Evolutionary conservation across 352 stramenopile genomes (phyloP), one percentile per base, ranked within the genome.

Genomic region (Globisporangium abappressorium): DNA sequence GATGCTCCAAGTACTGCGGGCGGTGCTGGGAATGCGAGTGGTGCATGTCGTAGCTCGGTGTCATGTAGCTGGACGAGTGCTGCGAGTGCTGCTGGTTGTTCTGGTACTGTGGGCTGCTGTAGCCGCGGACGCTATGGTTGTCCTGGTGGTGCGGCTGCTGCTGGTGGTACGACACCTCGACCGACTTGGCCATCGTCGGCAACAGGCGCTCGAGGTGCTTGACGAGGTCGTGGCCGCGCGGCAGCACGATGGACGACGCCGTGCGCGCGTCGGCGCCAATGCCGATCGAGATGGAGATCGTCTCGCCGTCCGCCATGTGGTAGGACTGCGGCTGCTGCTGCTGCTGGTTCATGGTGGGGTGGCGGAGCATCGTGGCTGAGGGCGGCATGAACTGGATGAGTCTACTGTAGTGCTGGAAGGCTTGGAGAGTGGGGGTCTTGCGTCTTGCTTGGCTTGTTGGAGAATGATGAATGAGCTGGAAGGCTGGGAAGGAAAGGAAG

Each of bases 221-320:
- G 26, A 85, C 73, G 38, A 87, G 74, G 56, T 84, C 73, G 67
- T 87, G 79, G 36, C 65, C 71, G 53, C 77, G 77, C 36, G 79
- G 78, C 34, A 87, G 77, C 64, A 85, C 77, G 61, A 87, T 84
- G 36, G 75, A 85, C 1, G 77, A 79, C 36, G 73, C 33, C 2
- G 64, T 69, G 60, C 64, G 75, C 64, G 75, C 69, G 53, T 69
- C 57, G 30, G 18, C 28, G 41, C 75, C 79, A 20, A 80, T 41
- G 20, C 73, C 77, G 49, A 87, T 81, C 36, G 79, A 84, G 71
- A 84, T 84, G 49, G 77, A 79, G 71, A 87, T 81, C 26, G 75
- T 82, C 64, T 85, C 77, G 56, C 38, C 53, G 28, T 56, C 64
- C 12, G n/a, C 18, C 8, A 55, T 15, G 41, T 7, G 38, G 8